Evolutionary conservation across 768 basidiomycete species (phyloP).

Genomic region (Lactarius akahatsu): DNA sequence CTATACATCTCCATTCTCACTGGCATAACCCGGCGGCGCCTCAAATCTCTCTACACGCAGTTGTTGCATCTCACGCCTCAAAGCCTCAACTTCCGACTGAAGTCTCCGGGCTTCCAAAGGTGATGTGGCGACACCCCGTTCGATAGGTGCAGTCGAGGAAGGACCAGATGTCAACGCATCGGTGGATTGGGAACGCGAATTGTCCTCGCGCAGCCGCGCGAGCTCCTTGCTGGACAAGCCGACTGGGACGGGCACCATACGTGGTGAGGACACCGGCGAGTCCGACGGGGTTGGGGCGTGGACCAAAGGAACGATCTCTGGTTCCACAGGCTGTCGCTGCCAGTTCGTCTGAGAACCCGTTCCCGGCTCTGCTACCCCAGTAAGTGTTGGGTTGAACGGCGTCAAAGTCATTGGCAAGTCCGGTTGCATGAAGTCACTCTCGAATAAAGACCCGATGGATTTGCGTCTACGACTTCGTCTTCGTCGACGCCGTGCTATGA

Average conservation of each 20-base stretch:
- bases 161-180: not conserved
- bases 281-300: not conserved
- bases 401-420: not conserved
- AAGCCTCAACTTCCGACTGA: conserved; percentile 33
- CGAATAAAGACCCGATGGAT: not conserved
- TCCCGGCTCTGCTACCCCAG: not conserved
- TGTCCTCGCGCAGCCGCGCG: conserved; percentile 14
- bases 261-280: not conserved
- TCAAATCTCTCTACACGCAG: conserved; percentile 30
- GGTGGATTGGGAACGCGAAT: not conserved
- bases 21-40: conserved; percentile 33
- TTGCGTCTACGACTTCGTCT: conserved; percentile 7
- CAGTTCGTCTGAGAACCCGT: not conserved
- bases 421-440: not conserved
- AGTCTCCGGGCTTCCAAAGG: not conserved
- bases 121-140: not conserved
- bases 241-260: not conserved
- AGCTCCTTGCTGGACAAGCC: conserved; percentile 23
- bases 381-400: conserved; percentile 2
- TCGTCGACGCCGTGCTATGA: not conserved
- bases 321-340: not conserved
- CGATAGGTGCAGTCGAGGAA: not conserved
- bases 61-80: conserved; percentile 33
- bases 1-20: not conserved
- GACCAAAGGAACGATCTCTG: not conserved